Base-by-base conservation (phyloP, 805 yeast genomes). In the Yarrowia sp. region DNA sequence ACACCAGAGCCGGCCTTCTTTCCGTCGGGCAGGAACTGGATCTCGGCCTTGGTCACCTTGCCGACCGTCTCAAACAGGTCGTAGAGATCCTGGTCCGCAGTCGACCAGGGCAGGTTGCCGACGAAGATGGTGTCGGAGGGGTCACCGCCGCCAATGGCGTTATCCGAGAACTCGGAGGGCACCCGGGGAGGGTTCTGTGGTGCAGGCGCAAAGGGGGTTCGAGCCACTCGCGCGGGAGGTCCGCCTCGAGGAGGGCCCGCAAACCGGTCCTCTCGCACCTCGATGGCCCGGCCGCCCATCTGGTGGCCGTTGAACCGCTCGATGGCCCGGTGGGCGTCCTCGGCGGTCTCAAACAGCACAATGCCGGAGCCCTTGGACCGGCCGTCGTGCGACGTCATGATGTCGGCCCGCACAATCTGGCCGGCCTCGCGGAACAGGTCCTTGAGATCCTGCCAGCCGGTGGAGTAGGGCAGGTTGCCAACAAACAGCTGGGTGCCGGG, bases 51-150 rank as follows among this genome's bases (percentile, higher is more conserved):
- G 39, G 74, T 77, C 16, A 93, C 90, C 53, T 81, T 76, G 21
- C 97, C 96, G 61, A 91, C 83, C 35, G 93, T 86, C 71, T 87
- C 93, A 72, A 92, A 92, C 63, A 93, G 80, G 67, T 92, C 97
- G 66, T 79, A 83, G 66, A 93, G 80, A 74, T 93, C 97, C 63
- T 86, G 85, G 66, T 86, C 85, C 31, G 90, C 83, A n/a, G 97
- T 92, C 59, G 91, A 86, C 80, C 83, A 90, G 29, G 98, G 98
- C 70, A 93, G 78, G 76, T 93, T 93, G 46, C 80, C 80, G 21
- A 88, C 91, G 70, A 76, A 87, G 46, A 93, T 81, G 21, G 82
- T 78, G 32, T 78, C 81, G 55, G 84, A 85, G 55, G 83, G 84
- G 38, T 76, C 81, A 42, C 90, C 90, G 46, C 79, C 76, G 1